These are phyloP conservation scores for Cercospora nicotianae DNA, from an alignment of 2,329 filamentous ascomycete species.

Conservation along the genomic window DNA sequence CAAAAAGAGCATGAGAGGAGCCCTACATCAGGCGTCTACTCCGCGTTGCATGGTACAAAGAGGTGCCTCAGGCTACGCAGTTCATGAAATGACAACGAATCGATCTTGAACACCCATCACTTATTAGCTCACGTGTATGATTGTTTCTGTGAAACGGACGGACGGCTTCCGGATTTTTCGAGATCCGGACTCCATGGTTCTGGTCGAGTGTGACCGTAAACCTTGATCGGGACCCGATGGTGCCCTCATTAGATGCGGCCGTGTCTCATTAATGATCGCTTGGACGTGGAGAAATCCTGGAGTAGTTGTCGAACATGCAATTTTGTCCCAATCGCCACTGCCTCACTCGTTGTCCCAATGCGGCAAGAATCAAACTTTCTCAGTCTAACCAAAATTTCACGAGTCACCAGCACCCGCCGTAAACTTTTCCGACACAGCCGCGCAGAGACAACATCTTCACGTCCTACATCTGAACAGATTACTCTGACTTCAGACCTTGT, in stretches of 20 bases:
- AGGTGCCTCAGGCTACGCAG: conserved; percentile 21
- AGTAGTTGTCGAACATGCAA: neutral
- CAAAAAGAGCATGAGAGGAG: conserved; percentile 19
- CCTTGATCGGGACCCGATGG: neutral
- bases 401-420: neutral
- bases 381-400: neutral
- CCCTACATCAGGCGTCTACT: conserved; percentile 12
- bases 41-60: conserved; percentile 14
- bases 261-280: neutral
- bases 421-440: neutral
- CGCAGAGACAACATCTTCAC: neutral
- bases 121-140: neutral
- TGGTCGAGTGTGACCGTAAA: neutral
- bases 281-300: neutral
- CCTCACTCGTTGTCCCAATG: neutral
- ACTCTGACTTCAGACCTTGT: neutral
- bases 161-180: conserved; percentile 10
- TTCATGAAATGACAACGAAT: conserved; percentile 24
- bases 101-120: conserved; percentile 14
- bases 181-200: neutral
- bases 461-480: neutral
- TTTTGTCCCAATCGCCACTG: neutral
- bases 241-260: neutral
- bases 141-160: neutral
- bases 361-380: conserved; percentile 5